Evolutionary conservation across 352 stramenopile species (phyloP), one percentile per base, ranked within the genome.

Genomic region (Globisporangium radiosum): DNA sequence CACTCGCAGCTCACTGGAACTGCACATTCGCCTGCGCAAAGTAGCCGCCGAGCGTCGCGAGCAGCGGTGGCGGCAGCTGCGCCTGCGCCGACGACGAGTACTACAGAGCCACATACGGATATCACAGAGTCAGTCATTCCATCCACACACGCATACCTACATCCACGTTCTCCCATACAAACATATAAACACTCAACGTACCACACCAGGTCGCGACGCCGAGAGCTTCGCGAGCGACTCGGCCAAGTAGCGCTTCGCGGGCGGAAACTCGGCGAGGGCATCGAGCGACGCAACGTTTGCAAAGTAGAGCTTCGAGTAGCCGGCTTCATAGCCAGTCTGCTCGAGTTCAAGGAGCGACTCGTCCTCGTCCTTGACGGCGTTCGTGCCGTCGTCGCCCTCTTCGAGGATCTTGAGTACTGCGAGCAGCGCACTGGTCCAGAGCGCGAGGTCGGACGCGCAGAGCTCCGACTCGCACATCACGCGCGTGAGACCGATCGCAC

Each of bases 221-320:
- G 83, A 88, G 13, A 90, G 60, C 65, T 88, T 86, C 7, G 76
- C 69, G 13, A 92, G 70, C 14, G 73, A 87, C 40, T 88, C 77
- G 5, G 74, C 73, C 59, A 92, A 65, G 52, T 88, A 92, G 47
- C 75, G 74, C 48, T 78, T 79, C 47, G 76, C 60, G 6, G 67
- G 55, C 0, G 73, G 66, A 63, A 96, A 86, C 53, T 96, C 84
- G 14, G 76, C 62, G 58, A 98, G 87, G 37, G 87, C 80, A 71
- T 98, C 95, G 53, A 92, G 77, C 0, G 77, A 64, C 43, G 86
- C 78, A 42, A 90, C 78, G 0, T 81, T 89, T 9, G 94, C 94
- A 72, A 97, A 97, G 60, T 96, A 92, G 15, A 98, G 70, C 59
- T 94, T 92, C 13, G 94, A 97, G 72, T 95, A 98, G 8, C 90